These are phyloP conservation scores for Amaranthus palmeri DNA, from an alignment of 148 eudicot genomes.

Conservation along the genomic window DNA sequence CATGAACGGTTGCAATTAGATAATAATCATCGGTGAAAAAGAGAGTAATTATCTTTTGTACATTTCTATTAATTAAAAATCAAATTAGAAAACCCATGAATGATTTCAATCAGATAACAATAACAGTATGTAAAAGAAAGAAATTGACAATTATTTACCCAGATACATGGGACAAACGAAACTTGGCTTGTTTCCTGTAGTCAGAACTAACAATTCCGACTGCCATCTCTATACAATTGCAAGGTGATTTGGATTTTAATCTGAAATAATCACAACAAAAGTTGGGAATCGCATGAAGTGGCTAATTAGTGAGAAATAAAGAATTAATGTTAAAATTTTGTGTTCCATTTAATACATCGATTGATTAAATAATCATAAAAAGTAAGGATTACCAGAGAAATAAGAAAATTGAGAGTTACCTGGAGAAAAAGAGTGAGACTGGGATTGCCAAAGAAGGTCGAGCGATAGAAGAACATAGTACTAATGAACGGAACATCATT, in stretches of 20 bases:
- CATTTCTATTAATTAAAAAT: not conserved
- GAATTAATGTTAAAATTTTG: not conserved
- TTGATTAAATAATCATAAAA: not conserved
- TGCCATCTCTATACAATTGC: slow-evolving; percentile 22
- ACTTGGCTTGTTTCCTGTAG: slow-evolving; percentile 23
- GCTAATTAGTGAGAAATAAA: not conserved
- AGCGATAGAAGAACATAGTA: slow-evolving; percentile 8
- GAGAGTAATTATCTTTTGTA: not conserved
- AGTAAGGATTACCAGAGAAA: not conserved
- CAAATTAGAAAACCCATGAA: not conserved
- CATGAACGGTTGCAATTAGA: not conserved
- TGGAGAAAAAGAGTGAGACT: slow-evolving; percentile 13
- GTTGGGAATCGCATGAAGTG: not conserved
- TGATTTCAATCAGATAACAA: not conserved
- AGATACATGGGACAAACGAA: slow-evolving; percentile 55
- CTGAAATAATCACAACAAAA: slow-evolving; percentile 15
- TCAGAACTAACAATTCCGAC: slow-evolving; percentile 7
- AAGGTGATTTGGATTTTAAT: slow-evolving; percentile 11
- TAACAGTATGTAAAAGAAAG: not conserved
- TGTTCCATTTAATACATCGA: not conserved
- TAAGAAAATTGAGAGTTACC: slow-evolving; percentile 2
- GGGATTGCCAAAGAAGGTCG: slow-evolving; percentile 3
- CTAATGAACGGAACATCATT: slow-evolving; percentile 6
- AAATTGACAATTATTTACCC: slow-evolving; percentile 36
- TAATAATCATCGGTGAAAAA: no score